phyloP scores from a whole-genome alignment of 352 stramenopile genomes.

The Blastocystis hominis region DNA sequence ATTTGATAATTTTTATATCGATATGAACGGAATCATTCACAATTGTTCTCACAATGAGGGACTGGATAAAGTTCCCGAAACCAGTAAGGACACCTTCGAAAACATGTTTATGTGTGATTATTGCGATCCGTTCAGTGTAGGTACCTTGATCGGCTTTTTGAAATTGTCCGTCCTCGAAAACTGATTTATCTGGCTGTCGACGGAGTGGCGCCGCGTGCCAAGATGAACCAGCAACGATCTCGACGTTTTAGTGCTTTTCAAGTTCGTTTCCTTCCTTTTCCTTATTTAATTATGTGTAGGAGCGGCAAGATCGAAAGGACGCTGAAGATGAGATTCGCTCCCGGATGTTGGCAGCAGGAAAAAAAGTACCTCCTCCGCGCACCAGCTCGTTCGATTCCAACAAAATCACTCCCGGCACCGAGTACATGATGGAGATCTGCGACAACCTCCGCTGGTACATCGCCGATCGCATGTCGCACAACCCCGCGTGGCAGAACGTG shows the following conservation, averaged over 20 bases:
- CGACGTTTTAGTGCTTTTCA: constrained; percentile 80
- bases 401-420: constrained; percentile 84
- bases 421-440: constrained; percentile 63
- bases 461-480: constrained; percentile 71
- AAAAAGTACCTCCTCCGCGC: constrained; percentile 72
- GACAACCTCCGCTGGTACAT: constrained; percentile 65
- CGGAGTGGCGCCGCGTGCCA: neutral
- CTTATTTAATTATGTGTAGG: constrained; percentile 74
- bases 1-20: constrained; percentile 96
- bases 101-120: constrained; percentile 75
- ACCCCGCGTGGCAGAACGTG: constrained; percentile 82
- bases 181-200: constrained; percentile 74
- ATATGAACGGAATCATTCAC: constrained; percentile 99
- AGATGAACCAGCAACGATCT: constrained; percentile 72
- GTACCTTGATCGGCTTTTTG: constrained; percentile 90
- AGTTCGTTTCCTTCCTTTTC: neutral
- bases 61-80: constrained; percentile 70
- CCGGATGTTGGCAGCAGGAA: constrained; percentile 65
- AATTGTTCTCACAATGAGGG: constrained; percentile 91
- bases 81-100: constrained; percentile 93
- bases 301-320: constrained; percentile 76
- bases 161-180: constrained; percentile 80
- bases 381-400: constrained; percentile 90
- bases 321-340: constrained; percentile 66
- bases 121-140: constrained; percentile 58